Base-by-base conservation (phyloP, 345 rosid species). In the Boechera stricta region DNA sequence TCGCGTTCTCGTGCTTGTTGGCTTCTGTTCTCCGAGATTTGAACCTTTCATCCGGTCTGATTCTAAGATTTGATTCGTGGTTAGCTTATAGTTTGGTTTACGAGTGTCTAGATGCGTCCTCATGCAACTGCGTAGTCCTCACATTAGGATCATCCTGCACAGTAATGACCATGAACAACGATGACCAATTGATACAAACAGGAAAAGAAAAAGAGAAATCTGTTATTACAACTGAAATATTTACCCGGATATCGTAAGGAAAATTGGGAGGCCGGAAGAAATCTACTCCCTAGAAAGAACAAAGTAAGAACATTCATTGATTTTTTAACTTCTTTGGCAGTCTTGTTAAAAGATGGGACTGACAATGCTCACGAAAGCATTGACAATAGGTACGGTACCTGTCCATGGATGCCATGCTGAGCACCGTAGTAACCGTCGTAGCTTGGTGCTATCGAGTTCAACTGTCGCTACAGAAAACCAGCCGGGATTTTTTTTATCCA, bases 121-220 rank as follows among this genome's bases (percentile, higher is more conserved):
- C 93, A 58, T 88, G 97, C 76, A 90, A 74, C 82, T 80, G 82
- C 1, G 93, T 74, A 1, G 89, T 73, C 85, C 97, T 85, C 74
- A 90, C 92, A 59, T 84, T 92, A 35, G 92, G 82, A 72, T 92
- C 93, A 58, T 92, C 97, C 96, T 86, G 88, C 38, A 62, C 18
- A 66, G 64, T 35, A 36, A 36, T 32, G 2, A 62, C 55, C 76
- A 73, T 79, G 75, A 62, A 53, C 45, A 60, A 41, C 45, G 26
- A 51, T 65, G 9, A 39, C 61, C 24, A 63, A 3, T 63, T 57
- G 62, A 61, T 47, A 33, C 38, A 66, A 71, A 26, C 5, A 68
- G 8, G n/a, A 57, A 42, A 54, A 71, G 48, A 54, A 68, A 45
- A 51, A 58, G 31, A 12, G 51, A 54, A 0, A n/a, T 57, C 38